Conservation (phyloP, 1,284 basidiomycete species). For the Irpex sp. region DNA sequence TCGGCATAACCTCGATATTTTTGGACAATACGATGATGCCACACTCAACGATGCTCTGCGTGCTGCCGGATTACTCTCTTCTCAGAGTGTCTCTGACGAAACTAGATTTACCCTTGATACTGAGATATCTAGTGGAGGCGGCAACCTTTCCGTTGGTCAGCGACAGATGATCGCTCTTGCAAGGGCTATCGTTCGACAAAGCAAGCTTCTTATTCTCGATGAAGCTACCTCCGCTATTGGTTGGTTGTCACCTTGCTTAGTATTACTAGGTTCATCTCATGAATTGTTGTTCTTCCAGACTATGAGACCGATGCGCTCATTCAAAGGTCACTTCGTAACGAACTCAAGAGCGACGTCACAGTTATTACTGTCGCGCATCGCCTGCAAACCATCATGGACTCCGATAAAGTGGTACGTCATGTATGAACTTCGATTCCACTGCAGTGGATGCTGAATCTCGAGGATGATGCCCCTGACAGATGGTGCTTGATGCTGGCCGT, state of each 20-base stretch:
- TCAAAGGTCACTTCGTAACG: slow-evolving; percentile 49
- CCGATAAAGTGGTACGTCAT: slow-evolving; percentile 34
- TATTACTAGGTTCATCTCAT: not conserved
- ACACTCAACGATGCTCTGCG: slow-evolving; percentile 49
- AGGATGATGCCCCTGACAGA: slow-evolving; percentile 13
- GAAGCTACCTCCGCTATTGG: slow-evolving; percentile 37
- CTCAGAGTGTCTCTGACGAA: slow-evolving; percentile 44
- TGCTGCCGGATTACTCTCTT: slow-evolving; percentile 46
- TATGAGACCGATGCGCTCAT: slow-evolving; percentile 56
- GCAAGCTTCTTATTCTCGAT: slow-evolving; percentile 58
- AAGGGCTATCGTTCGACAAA: slow-evolving; percentile 49
- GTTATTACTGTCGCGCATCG: slow-evolving; percentile 66
- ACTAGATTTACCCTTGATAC: slow-evolving; percentile 44
- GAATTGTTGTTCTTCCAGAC: slow-evolving; percentile 28
- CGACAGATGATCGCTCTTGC: slow-evolving; percentile 59
- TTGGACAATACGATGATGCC: slow-evolving; percentile 67
- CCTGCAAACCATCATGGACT: slow-evolving; percentile 66
- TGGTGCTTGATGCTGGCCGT: slow-evolving; percentile 30
- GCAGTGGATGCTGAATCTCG: too few species aligned
- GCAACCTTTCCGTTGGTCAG: slow-evolving; percentile 68
- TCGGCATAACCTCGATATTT: slow-evolving; percentile 63
- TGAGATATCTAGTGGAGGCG: slow-evolving; percentile 48
- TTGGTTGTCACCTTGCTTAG: slow-evolving; percentile 4
- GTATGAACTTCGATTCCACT: too few species aligned
- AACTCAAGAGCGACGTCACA: slow-evolving; percentile 49